Evolutionary conservation across 1,284 basidiomycete genomes (phyloP), one percentile per base, ranked within the genome.

Genomic region (Moesziomyces antarcticus): DNA sequence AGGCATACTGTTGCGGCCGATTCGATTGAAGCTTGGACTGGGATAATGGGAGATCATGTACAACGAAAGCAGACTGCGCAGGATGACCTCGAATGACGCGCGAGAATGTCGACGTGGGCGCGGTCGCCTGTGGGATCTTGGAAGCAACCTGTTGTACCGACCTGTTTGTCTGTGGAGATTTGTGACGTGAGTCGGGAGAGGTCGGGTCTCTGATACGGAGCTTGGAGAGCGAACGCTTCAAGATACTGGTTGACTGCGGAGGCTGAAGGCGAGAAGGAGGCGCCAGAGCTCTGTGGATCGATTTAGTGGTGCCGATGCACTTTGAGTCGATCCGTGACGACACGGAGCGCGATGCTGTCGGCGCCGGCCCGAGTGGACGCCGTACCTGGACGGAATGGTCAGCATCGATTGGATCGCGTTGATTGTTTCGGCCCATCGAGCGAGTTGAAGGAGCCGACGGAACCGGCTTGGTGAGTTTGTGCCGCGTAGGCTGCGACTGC

Each of bases 161-260:
- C 24, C 48, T 59, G 35, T 58, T 62, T 3, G 47, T 0, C 21
- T 52, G 50, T 16, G 41, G 10, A 3, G 22, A 5, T 42, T 55
- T 56, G 2, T 51, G 56, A 10, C 61, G 53, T 7, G 47, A 25
- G 20, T 16, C 18, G 10, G 66, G 66, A 0, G 66, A 59, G 22
- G 46, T 33, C 24, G 50, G 48, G 24, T 69, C 66, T 22, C 63
- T 59, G 56, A 59, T 42, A 18, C 66, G 48, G 9, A 69, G 56
- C 60, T 59, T 69, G 30, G 66, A 69, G 5, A 69, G 56, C 6
- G 66, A 69, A 24, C 66, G 59, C 33, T 56, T 63, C 47, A 69
- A 46, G 21, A 69, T 50, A 43, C 20, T 57, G 48, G 44, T 20
- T 3, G 59, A 55, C 16, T 46, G 37, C 37, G 37, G 37, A 40